These are phyloP conservation scores for Hypoxylon sp. DNA, from an alignment of 2,329 filamentous ascomycete species.

Conservation along the genomic window DNA sequence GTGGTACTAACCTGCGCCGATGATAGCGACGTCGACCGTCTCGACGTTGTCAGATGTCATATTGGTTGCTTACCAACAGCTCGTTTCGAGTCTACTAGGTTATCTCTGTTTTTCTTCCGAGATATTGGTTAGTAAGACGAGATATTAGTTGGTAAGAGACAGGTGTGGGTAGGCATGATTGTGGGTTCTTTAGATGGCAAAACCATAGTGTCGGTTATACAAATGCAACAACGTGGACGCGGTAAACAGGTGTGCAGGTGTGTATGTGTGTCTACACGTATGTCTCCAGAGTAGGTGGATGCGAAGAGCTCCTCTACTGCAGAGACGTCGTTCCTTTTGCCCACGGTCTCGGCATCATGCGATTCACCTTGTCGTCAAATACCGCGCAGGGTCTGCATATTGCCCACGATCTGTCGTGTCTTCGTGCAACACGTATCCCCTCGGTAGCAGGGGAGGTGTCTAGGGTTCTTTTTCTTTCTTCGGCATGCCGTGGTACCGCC, in stretches of 20 bases:
- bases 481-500: not conserved
- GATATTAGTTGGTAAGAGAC: not conserved
- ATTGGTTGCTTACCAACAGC: not conserved
- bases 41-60: slow-evolving; percentile 17
- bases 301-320: not conserved
- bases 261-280: not conserved
- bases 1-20: slow-evolving; percentile 42
- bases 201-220: not conserved
- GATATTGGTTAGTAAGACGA: not conserved
- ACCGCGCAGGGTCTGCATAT: not conserved
- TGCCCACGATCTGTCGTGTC: not conserved
- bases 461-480: not conserved
- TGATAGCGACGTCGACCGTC: slow-evolving; percentile 42
- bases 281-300: not conserved
- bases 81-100: not conserved
- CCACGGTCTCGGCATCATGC: not conserved
- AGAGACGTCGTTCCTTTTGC: not conserved
- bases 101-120: not conserved
- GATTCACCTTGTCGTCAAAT: not conserved
- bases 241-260: not conserved
- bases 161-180: not conserved
- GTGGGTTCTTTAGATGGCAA: not conserved
- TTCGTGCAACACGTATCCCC: slow-evolving; percentile 3
- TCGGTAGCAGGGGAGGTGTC: not conserved
- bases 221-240: not conserved